Base-by-base conservation (phyloP, 148 eudicot genomes). In the Simmondsia chinensis region DNA sequence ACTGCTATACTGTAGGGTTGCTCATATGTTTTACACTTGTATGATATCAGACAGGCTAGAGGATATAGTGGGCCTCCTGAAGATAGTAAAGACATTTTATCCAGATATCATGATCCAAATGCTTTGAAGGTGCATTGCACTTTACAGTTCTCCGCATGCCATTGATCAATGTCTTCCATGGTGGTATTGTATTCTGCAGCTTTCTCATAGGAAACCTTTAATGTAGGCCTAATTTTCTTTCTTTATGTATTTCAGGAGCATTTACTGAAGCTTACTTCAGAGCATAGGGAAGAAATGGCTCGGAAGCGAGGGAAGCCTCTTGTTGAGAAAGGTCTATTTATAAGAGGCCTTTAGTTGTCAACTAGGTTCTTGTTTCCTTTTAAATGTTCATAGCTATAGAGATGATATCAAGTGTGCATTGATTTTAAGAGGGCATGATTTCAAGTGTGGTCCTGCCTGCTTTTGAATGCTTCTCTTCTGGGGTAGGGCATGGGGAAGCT, bases 121-220 rank as follows among this genome's bases (percentile, higher is more conserved):
- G 87, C 76, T 33, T 39, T 89, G 43, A 85, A 89, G 88, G 97
- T n/a, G n/a, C n/a, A n/a, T n/a, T n/a, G n/a, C n/a, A n/a, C n/a
- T n/a, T n/a, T n/a, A n/a, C n/a, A n/a, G n/a, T n/a, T n/a, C n/a
- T n/a, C n/a, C n/a, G n/a, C n/a, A n/a, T n/a, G n/a, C n/a, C n/a
- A n/a, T n/a, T n/a, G n/a, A n/a, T n/a, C n/a, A n/a, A n/a, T n/a
- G n/a, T n/a, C n/a, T n/a, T n/a, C n/a, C n/a, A n/a, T n/a, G 20
- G 19, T 41, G 35, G 24, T 39, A 4, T 18, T 12, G 0, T 6
- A 17, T 13, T 43, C 29, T 33, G 15, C 10, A 9, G 10, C 7
- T 41, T 63, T 26, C 32, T 27, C 31, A 12, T 18, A 10, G 10
- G 36, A 25, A 42, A 20, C 20, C 23, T 25, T 19, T 28, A 7